A percentile compares a stretch with the other conserved stretches of the same genome.
phyloP scores from a whole-genome alignment of 768 basidiomycete species.

The Xerocomus potaroensis region DNA sequence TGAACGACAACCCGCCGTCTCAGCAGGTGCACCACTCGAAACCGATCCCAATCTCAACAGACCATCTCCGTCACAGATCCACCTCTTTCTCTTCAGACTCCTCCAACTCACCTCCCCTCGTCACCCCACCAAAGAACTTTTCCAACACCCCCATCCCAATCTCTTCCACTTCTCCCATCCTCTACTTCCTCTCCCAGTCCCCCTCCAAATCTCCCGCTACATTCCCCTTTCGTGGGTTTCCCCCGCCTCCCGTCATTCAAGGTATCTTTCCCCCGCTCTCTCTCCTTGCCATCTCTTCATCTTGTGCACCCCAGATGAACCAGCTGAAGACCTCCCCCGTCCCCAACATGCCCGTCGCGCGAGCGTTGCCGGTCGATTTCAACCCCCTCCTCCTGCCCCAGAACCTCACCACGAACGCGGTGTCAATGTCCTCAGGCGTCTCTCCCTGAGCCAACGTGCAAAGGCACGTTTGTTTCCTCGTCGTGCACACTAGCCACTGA shows the following conservation, averaged over 20 bases:
- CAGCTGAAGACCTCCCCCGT: constrained; percentile 38
- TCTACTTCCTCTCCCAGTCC: constrained; percentile 63
- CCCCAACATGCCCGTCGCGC: constrained; percentile 55
- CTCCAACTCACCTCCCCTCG: constrained; percentile 48
- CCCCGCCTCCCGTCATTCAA: constrained; percentile 56
- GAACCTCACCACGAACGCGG: constrained; percentile 60
- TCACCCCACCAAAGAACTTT: constrained; percentile 49
- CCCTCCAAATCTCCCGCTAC: constrained; percentile 50
- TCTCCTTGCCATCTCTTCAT: neutral
- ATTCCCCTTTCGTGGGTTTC: constrained; percentile 56
- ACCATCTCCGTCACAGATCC: constrained; percentile 51
- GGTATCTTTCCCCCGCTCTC: constrained; percentile 37
- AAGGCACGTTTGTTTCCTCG: constrained; percentile 42
- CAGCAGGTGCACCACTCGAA: constrained; percentile 47
- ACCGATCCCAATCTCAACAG: constrained; percentile 58
- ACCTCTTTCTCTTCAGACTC: constrained; percentile 59
- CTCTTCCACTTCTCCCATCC: constrained; percentile 65
- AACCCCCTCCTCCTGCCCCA: constrained; percentile 41
- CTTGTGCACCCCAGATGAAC: constrained; percentile 33
- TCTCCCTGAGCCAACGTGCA: constrained; percentile 60
- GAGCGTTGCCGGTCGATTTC: constrained; percentile 53
- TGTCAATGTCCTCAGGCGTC: constrained; percentile 64
- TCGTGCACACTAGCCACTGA: neutral
- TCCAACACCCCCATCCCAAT: constrained; percentile 41
- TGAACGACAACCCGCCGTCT: constrained; percentile 17